Base-by-base conservation (phyloP, 2,329 filamentous ascomycete genomes). In the Tympanopsis confertula region DNA sequence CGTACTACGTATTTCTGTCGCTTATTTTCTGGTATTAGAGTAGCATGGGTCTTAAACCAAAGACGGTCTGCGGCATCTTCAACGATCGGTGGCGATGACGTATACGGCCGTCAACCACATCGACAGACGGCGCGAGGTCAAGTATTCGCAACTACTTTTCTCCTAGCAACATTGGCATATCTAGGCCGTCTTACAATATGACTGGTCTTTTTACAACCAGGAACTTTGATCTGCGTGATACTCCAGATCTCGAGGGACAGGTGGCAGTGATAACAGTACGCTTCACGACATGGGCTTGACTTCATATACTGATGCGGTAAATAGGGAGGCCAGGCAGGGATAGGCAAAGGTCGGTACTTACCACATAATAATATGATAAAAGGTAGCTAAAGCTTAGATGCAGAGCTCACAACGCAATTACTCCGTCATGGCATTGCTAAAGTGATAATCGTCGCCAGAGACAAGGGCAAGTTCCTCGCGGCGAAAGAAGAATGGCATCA, bases 261-360 rank as follows among this genome's bases (percentile, higher is more conserved):
- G 44, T 54, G 13, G 51, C 52, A 10, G 45, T 56, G 15, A 43
- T 58, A 13, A 57, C 53, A 18, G 30, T 33, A 18, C 10, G 30
- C 17, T 12, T 17, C 12, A 28, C 24, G 10, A n/a, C 24, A 28
- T 10, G 24, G 7, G 35, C 46, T 10, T 28, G 24, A 28, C 10
- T 28, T 10, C 30, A 12, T 7, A 33, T 33, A 7, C 7, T 33
- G 7, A 13, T 33, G n/a, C 15, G 15, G 10, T 33, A 12, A 7
- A 33, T 15, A 33, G 30, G 30, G 30, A 10, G 30, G 30, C 15
- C 30, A 33, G 17, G 15, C 10, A 13, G 30, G 30, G 7, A 17
- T 33, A 33, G 30, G 30, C 7, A 7, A 33, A 33, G 30, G 30
- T 17, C 7, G 7, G 30, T 33, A 33, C 10, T 28, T 28, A 10